phyloP scores from a whole-genome alignment of 2,329 filamentous ascomycete species.

The Capronia epimyces region DNA sequence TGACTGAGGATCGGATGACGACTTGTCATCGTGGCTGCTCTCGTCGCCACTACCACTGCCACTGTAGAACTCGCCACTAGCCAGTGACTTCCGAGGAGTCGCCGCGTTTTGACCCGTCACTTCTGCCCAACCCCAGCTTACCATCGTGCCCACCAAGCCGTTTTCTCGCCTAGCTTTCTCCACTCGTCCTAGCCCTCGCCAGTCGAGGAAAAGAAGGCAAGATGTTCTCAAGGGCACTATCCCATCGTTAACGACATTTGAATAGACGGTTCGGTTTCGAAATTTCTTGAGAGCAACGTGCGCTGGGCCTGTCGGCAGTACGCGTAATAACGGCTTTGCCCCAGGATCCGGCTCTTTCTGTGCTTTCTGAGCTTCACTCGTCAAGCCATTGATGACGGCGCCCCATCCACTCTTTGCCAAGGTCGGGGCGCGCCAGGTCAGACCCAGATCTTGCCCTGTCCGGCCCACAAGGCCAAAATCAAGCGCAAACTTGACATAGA shows the following conservation, averaged over 20 bases:
- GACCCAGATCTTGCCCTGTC: slow-evolving; percentile 87
- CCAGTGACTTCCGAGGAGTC: slow-evolving; percentile 44
- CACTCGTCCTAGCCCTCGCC: slow-evolving; percentile 86
- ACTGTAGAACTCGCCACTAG: slow-evolving; percentile 30
- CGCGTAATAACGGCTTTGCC: slow-evolving; percentile 68
- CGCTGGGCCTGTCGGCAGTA: slow-evolving; percentile 79
- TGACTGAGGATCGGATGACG: slow-evolving; percentile 23
- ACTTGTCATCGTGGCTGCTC: slow-evolving; percentile 16
- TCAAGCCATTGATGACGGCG: slow-evolving; percentile 67
- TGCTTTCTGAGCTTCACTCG: slow-evolving; percentile 20
- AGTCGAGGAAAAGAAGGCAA: slow-evolving; percentile 92
- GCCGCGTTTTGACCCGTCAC: slow-evolving; percentile 64
- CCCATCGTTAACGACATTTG: slow-evolving; percentile 81
- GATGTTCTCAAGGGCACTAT: slow-evolving; percentile 94
- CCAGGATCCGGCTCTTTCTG: slow-evolving; percentile 78
- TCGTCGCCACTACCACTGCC: slow-evolving; percentile 28
- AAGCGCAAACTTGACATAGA: slow-evolving; percentile 94
- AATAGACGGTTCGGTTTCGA: slow-evolving; percentile 70
- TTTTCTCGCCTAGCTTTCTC: slow-evolving; percentile 92
- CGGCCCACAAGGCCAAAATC: slow-evolving; percentile 95
- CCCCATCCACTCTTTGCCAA: slow-evolving; percentile 66
- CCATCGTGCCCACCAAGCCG: slow-evolving; percentile 84
- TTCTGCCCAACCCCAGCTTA: slow-evolving; percentile 92
- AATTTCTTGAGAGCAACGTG: slow-evolving; percentile 72
- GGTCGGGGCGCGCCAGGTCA: slow-evolving; percentile 80